Evolutionary conservation across 2,329 filamentous ascomycete species (phyloP).

Genomic region (Cytospora leucostoma): DNA sequence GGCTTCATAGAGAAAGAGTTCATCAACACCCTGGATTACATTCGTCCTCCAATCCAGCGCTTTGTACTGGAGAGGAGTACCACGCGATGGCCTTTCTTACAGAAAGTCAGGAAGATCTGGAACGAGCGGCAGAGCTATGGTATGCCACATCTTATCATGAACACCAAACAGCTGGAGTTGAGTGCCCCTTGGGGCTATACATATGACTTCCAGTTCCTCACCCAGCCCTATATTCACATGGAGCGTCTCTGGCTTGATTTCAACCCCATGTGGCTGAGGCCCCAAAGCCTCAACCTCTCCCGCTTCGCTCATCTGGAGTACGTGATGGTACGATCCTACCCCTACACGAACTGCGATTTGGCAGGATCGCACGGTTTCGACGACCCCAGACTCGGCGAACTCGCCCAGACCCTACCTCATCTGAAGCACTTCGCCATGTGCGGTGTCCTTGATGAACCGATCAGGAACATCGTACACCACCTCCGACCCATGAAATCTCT

Average conservation of each 20-base stretch:
- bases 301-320: conserved; percentile 15
- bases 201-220: conserved; percentile 24
- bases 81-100: conserved; percentile 13
- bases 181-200: conserved; percentile 16
- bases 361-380: conserved; percentile 1
- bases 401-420: conserved; percentile 12
- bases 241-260: conserved; percentile 26
- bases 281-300: conserved; percentile 10
- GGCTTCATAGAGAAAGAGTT: conserved; percentile 15
- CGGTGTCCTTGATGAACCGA: conserved; percentile 21
- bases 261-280: conserved; percentile 9
- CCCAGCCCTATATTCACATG: conserved; percentile 17
- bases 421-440: conserved; percentile 23
- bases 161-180: conserved; percentile 22
- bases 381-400: conserved; percentile 7
- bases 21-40: conserved; percentile 13
- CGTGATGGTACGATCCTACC: conserved; percentile 21
- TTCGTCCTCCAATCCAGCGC: conserved; percentile 16
- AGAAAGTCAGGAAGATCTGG: conserved; percentile 5
- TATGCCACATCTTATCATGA: conserved; percentile 12
- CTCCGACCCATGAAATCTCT: conserved; percentile 16
- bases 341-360: neutral
- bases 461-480: conserved; percentile 6
- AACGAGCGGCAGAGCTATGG: conserved; percentile 9
- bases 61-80: conserved; percentile 18